Evolutionary conservation across 1,139 yeast genomes (phyloP), one percentile per base, ranked within the genome.

Genomic region (Kodamaea fungicola): DNA sequence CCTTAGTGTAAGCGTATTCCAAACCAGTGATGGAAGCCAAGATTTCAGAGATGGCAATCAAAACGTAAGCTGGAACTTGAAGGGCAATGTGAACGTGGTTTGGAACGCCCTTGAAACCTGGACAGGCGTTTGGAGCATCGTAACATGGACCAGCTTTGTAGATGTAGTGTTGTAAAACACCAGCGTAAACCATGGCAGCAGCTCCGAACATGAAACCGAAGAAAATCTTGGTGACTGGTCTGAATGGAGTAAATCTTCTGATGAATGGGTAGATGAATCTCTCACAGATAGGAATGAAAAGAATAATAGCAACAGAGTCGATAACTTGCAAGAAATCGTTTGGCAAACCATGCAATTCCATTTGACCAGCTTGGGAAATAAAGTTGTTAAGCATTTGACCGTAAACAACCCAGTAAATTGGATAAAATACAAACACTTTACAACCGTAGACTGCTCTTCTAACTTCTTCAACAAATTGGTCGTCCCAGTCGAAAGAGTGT

Each of bases 61-160:
- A 66, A 39, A 77, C 62, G 56, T 80, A 80, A 9, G 83, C 82
- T 22, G 85, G 85, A 12, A 78, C 65, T 60, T 80, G 86, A 33
- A 77, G 59, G 34, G 83, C 83, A 45, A 80, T 78, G 54, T 79
- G 83, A 39, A 80, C 61, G 32, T 64, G 60, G 55, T 78, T 77
- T 39, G 81, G 80, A 28, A 63, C 55, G 32, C 49, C 52, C 10
- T 44, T 44, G 41, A 49, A 66, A 16, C 57, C 55, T 26, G 47
- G 54, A 57, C 71, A 63, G 24, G 46, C 46, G 49, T 54, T 57
- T 31, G 94, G 90, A 38, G 54, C 47, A 43, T 80, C 76, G 50
- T 80, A 87, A 73, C 95, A 87, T 42, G 94, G 92, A 16, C 88
- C 88, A 6, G 85, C 69, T 34, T 63, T 57, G 65, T 88, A 88